Evolutionary conservation across 2,329 filamentous ascomycete genomes (phyloP), one percentile per base, ranked within the genome.

Genomic region (Epichloe coenophiala): DNA sequence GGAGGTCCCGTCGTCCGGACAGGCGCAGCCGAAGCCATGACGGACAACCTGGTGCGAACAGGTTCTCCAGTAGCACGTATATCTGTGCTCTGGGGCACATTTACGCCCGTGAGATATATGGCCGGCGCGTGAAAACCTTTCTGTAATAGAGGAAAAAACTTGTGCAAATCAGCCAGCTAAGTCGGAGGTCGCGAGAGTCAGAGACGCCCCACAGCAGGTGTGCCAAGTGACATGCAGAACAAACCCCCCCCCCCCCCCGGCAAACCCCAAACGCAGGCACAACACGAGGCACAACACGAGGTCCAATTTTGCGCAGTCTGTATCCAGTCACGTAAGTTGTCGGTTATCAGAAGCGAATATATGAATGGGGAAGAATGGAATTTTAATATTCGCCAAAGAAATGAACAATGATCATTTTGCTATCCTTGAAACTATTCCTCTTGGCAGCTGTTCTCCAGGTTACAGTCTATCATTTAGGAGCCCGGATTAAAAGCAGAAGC

Each of bases 11-110:
- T 37, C 44, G 51, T 31, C 33, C 44, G 40, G 23, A 45, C 45
- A 15, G 48, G 45, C 53, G 41, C 49, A 19, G 56, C 53, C 37
- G 54, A 54, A 41, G 55, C 53, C 53, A 61, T 61, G 50, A 53
- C 55, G 51, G 45, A 45, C 19, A 48, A 36, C 27, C 42, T 9
- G 43, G 21, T 13, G 36, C n/a, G 13, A 33, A 50, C n/a, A 35
- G 13, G 23, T 33, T 49, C 27, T 41, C 43, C 42, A 47, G 43
- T 36, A 49, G 51, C 53, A 51, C 49, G 17, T 33, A 7, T 44
- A 15, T 13, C 9, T 46, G 49, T 49, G 48, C 45, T 45, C 44
- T 46, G 44, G 43, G 23, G 43, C 27, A 12, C 43, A 37, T 21
- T 19, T 27, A 27, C 17, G 27, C 31, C 33, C 23, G 44, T 15